These are phyloP conservation scores for Pestalotiopsis sp. DNA, from an alignment of 2,329 filamentous ascomycete species.

Conservation along the genomic window DNA sequence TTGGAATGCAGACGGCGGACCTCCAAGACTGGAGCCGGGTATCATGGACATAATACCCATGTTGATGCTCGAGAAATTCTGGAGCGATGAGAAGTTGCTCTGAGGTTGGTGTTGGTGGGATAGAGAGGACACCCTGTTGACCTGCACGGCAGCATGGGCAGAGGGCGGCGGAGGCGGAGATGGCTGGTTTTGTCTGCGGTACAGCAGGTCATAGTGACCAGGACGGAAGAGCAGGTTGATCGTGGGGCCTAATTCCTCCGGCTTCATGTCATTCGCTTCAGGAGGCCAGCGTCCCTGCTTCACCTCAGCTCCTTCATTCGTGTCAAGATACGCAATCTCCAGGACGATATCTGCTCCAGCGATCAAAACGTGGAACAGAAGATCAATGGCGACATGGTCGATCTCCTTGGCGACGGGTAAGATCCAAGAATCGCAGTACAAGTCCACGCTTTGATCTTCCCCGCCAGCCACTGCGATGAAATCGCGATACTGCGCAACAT, in stretches of 20 bases:
- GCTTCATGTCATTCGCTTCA: slow-evolving; percentile 50
- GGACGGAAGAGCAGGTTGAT: slow-evolving; percentile 68
- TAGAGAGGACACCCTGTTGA: slow-evolving; percentile 55
- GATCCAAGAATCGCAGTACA: slow-evolving; percentile 71
- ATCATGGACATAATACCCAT: slow-evolving; percentile 50
- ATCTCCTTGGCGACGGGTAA: slow-evolving; percentile 82
- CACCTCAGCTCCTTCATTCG: slow-evolving; percentile 76
- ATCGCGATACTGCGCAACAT: slow-evolving; percentile 70
- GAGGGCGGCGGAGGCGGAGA: slow-evolving; percentile 28
- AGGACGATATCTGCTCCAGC: slow-evolving; percentile 78
- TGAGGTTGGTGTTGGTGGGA: slow-evolving; percentile 48
- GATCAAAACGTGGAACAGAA: slow-evolving; percentile 78
- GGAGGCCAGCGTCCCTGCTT: slow-evolving; percentile 71
- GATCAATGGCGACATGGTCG: slow-evolving; percentile 82
- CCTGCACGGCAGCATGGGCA: slow-evolving; percentile 46
- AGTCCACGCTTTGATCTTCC: slow-evolving; percentile 50
- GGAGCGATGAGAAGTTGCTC: slow-evolving; percentile 41
- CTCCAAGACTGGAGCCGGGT: slow-evolving; percentile 41
- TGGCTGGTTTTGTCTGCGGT: slow-evolving; percentile 47
- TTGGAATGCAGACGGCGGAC: slow-evolving; percentile 29
- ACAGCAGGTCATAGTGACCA: slow-evolving; percentile 94
- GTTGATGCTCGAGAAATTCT: slow-evolving; percentile 45
- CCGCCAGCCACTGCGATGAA: slow-evolving; percentile 63
- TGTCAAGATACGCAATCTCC: slow-evolving; percentile 89
- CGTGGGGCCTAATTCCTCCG: slow-evolving; percentile 48